These are phyloP conservation scores for Camellia sinensis DNA, from an alignment of 148 eudicot genomes.

Conservation along the genomic window DNA sequence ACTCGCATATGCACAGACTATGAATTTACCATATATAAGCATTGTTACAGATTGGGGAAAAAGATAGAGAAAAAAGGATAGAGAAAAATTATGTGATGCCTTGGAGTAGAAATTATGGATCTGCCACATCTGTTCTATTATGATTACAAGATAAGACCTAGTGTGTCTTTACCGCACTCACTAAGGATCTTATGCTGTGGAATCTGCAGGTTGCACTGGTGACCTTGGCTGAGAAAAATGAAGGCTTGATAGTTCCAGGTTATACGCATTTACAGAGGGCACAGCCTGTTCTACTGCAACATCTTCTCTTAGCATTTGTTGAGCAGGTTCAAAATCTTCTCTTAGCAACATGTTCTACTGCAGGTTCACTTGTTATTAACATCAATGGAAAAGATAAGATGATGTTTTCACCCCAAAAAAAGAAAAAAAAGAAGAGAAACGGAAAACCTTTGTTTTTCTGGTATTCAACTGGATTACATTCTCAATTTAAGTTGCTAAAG, in stretches of 20 bases:
- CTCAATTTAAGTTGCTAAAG: not conserved
- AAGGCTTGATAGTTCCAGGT: conserved; percentile 91
- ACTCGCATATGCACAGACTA: not conserved
- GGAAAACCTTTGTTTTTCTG: too few species aligned
- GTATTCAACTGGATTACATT: not conserved
- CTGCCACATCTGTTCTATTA: not conserved
- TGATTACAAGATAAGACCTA: not conserved
- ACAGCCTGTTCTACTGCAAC: conserved; percentile 84
- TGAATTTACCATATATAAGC: not conserved
- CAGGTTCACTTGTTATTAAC: not conserved
- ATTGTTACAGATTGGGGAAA: not conserved
- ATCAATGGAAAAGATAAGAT: too few species aligned
- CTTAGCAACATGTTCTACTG: too few species aligned
- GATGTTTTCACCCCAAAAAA: not conserved
- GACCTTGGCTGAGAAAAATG: conserved; percentile 71
- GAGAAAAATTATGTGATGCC: not conserved
- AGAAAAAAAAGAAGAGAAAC: too few species aligned
- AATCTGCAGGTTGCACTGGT: conserved; percentile 65
- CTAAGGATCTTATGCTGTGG: conserved; percentile 3
- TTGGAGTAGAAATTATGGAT: not conserved
- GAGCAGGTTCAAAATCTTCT: conserved; percentile 59
- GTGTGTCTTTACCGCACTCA: not conserved
- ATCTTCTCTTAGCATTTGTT: conserved; percentile 90
- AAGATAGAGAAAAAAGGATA: not conserved
- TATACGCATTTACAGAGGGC: conserved; percentile 98